Conservation (phyloP, 768 basidiomycete genomes). For the Boletus eberwhitei region DNA sequence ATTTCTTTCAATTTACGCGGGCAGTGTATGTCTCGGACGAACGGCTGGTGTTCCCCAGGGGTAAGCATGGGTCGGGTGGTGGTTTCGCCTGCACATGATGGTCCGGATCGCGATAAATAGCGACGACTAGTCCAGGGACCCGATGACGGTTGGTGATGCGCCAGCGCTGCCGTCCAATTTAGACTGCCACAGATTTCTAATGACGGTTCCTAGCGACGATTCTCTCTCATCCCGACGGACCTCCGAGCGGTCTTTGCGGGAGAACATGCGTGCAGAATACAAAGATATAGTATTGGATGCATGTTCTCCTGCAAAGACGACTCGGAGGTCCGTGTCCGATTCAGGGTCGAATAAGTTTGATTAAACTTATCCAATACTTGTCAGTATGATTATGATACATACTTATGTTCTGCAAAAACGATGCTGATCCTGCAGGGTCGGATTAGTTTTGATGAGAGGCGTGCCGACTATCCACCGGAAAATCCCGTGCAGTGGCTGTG, state of each 20-base stretch:
- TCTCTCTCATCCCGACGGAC: background rate
- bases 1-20: background rate
- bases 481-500: background rate
- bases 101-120: too few relatives aligned
- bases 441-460: background rate
- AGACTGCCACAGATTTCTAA: background rate
- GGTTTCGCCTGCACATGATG: too few relatives aligned
- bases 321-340: too few relatives aligned
- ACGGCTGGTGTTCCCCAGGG: too few relatives aligned
- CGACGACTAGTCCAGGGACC: background rate
- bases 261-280: too few relatives aligned
- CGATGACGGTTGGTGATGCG: too few relatives aligned
- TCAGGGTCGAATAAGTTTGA: too few relatives aligned
- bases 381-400: background rate
- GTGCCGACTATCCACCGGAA: too few relatives aligned
- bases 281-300: too few relatives aligned
- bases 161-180: background rate
- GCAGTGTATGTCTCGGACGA: background rate
- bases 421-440: constrained; percentile 2
- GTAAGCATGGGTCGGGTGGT: too few relatives aligned
- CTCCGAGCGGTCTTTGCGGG: too few relatives aligned
- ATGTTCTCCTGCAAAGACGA: too few relatives aligned
- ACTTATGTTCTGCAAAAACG: background rate
- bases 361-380: background rate
- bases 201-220: background rate